phyloP scores from a whole-genome alignment of 306 rosid genomes.

The Pueraria montana region DNA sequence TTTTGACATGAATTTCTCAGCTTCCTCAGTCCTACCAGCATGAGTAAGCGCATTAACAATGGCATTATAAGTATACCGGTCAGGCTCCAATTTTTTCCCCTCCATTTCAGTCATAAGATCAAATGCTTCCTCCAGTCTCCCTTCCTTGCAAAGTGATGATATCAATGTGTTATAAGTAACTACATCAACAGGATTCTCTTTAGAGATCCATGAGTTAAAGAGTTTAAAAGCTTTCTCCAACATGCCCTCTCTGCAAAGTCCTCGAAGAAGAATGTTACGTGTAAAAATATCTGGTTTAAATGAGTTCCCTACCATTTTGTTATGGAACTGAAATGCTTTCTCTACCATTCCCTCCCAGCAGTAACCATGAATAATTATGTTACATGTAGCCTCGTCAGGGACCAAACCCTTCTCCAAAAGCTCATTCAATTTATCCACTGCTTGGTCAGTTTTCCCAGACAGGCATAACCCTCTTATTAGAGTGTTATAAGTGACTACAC shows the following conservation, averaged over 20 bases:
- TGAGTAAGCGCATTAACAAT: constrained; percentile 63
- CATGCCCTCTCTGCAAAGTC: constrained; percentile 78
- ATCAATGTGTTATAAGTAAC: constrained; percentile 89
- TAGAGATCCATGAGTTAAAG: constrained; percentile 72
- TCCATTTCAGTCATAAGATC: constrained; percentile 77
- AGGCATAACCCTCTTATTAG: constrained; percentile 80
- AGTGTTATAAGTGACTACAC: constrained; percentile 73
- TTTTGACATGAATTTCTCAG: constrained; percentile 65
- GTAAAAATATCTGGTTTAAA: constrained; percentile 81
- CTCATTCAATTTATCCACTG: constrained; percentile 78
- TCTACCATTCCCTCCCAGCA: constrained; percentile 79
- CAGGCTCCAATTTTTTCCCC: constrained; percentile 68
- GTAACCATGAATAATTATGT: constrained; percentile 82
- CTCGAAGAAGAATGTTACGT: constrained; percentile 82
- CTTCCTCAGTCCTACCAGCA: constrained; percentile 73
- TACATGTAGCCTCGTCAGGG: constrained; percentile 81
- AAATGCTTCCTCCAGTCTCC: constrained; percentile 72
- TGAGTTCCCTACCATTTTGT: constrained; percentile 72
- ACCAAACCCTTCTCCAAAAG: constrained; percentile 71
- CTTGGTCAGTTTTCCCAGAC: constrained; percentile 73
- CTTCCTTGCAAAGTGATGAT: constrained; percentile 78
- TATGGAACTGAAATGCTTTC: constrained; percentile 86
- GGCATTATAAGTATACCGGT: constrained; percentile 70
- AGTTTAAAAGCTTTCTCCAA: constrained; percentile 82
- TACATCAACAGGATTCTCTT: constrained; percentile 68